Base-by-base conservation (phyloP, 1,284 basidiomycete species). In the Hypsizygus ulmarius region DNA sequence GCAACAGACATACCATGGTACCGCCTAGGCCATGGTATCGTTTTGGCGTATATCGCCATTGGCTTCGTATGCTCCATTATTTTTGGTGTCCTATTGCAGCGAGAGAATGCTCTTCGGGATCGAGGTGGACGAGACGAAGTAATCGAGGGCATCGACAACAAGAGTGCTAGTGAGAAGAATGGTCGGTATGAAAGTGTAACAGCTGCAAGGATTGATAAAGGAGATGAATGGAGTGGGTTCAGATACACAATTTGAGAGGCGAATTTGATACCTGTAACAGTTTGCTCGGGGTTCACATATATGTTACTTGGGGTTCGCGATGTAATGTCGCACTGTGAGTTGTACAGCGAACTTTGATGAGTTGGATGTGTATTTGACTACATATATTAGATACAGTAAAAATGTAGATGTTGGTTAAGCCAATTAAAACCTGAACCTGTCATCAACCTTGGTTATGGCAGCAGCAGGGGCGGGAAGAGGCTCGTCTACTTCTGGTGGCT, bases 121-220 rank as follows among this genome's bases (percentile, higher is more conserved):
- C 73, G 77, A 1, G 85, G 87, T 3, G 77, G 81, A 51, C 72
- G 82, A 9, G 79, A 86, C 58, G 87, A 90, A 57, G 66, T 82
- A 37, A 87, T 90, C 50, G 61, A 68, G 33, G 71, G 69, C 3
- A 45, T 69, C 5, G 66, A 69, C 1, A 75, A 72, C 35, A 68
- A 71, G 16, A 48, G 53, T 21, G 73, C 69, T 9, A 36, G 67
- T 49, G 63, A 64, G 38, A 61, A 57, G 38, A 79, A 79, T 48
- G 79, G 78, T 2, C 59, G 57, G 12, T 81, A 69, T 56, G 62
- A 63, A 32, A 75, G 65, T 45, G 65, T 79, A 9, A 71, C 72
- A 15, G 77, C 73, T 2, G 80, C 78, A 16, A 73, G 68, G 55
- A 61, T 63, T n/a, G 73, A 73, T 27, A 82, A 79, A 56, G 79